Percentiles rank a stretch among this genome's conserved stretches.
Conservation (phyloP, 2,329 filamentous ascomycete species). For the Pleoardoris graminearum region DNA sequence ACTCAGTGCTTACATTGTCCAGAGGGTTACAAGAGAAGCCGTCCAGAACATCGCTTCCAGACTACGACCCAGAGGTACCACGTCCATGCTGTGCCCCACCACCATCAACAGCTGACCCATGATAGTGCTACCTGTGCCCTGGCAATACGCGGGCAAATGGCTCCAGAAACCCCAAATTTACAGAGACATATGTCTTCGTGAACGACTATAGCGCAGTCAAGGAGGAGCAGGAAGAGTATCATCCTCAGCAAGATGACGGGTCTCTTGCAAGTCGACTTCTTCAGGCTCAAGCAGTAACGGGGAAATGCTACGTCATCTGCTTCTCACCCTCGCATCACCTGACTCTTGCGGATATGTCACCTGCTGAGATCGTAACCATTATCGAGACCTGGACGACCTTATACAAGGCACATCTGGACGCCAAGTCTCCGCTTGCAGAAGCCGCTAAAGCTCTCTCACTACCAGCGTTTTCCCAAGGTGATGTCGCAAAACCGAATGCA, state of each 20-base stretch:
- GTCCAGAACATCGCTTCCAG: slow-evolving; percentile 60
- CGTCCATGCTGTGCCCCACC: slow-evolving; percentile 7
- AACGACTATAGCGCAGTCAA: slow-evolving; percentile 98
- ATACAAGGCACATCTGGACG: slow-evolving; percentile 79
- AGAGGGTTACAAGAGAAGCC: slow-evolving; percentile 55
- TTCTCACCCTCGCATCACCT: slow-evolving; percentile 90
- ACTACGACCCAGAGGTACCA: slow-evolving; percentile 70
- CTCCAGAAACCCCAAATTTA: slow-evolving; percentile 82
- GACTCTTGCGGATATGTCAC: slow-evolving; percentile 86
- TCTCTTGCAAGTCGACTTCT: slow-evolving; percentile 74
- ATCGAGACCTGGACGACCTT: slow-evolving; percentile 90
- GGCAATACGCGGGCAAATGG: slow-evolving; percentile 87
- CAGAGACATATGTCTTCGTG: slow-evolving; percentile 88
- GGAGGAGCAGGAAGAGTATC: slow-evolving; percentile 84
- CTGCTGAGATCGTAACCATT: slow-evolving; percentile 76
- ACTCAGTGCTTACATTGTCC: slow-evolving; percentile 7
- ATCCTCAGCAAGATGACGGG: slow-evolving; percentile 53
- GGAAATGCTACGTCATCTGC: slow-evolving; percentile 95
- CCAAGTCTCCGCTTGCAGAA: slow-evolving; percentile 65
- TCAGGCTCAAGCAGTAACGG: slow-evolving; percentile 81
- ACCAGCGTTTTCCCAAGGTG: slow-evolving; percentile 51
- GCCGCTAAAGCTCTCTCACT: slow-evolving; percentile 52
- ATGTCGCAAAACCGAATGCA: slow-evolving; percentile 60
- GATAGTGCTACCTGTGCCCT: slow-evolving; percentile 89
- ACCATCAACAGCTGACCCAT: slow-evolving; percentile 23